Percentiles rank a stretch among this genome's conserved stretches.
Conservation (phyloP, 495 filamentous ascomycete genomes). For the Wilcoxina mikolae region DNA sequence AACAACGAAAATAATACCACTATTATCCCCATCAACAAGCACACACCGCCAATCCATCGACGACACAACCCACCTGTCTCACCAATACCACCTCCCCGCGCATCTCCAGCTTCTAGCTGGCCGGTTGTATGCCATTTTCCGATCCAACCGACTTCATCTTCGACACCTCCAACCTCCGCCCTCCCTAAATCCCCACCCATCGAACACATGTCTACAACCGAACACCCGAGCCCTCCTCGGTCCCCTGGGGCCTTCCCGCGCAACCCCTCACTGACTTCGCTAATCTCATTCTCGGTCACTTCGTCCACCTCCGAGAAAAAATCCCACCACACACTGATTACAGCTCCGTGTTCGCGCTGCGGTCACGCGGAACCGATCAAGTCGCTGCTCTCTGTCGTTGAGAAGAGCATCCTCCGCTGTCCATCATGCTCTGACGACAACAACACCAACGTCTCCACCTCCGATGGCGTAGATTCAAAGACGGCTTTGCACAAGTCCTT, state of each 20-base stretch:
- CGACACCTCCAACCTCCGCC: no score
- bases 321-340: background rate
- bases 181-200: no score
- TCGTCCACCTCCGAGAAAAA: background rate
- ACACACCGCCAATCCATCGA: no score
- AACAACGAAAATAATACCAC: no score
- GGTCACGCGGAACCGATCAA: slow-evolving; percentile 1
- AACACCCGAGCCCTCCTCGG: no score
- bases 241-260: background rate
- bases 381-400: background rate
- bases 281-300: background rate
- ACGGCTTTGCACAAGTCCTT: background rate
- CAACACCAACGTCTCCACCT: background rate
- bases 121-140: no score
- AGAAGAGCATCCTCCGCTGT: background rate
- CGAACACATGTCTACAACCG: no score
- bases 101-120: no score
- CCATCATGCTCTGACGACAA: background rate
- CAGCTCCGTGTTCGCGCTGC: background rate
- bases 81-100: no score
- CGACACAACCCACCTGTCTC: no score
- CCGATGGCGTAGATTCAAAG: background rate
- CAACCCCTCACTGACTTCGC: background rate
- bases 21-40: no score
- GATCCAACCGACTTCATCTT: no score